Conservation (phyloP, 2,329 filamentous ascomycete species). For the Arthrobotrys sphaeroides region DNA sequence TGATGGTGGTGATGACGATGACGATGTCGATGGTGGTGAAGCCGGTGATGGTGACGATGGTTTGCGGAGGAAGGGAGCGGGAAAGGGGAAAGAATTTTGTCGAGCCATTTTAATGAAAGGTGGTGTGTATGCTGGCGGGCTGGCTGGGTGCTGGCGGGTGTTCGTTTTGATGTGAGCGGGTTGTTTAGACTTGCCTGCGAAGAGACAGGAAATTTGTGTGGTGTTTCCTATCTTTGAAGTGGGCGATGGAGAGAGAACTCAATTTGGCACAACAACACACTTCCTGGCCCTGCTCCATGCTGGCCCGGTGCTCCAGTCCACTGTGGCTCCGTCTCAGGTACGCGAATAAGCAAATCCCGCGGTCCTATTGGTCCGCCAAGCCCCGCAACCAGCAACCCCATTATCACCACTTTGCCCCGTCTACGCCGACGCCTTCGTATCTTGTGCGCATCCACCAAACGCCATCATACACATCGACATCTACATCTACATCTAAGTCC, state of each 20-base stretch:
- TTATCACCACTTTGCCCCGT: not conserved
- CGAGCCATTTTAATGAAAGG: constrained; percentile 44
- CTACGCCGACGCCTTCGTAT: not conserved
- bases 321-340: not conserved
- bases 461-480: not conserved
- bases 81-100: constrained; percentile 34
- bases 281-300: not conserved
- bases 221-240: constrained; percentile 44
- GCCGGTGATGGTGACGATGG: constrained; percentile 25
- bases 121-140: constrained; percentile 24
- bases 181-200: constrained; percentile 52
- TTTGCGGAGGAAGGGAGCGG: constrained; percentile 16
- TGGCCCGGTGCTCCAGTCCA: too few species aligned
- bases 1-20: constrained; percentile 19
- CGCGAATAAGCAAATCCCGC: not conserved
- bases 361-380: not conserved
- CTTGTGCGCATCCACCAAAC: too few species aligned
- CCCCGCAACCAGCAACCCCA: not conserved
- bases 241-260: constrained; percentile 36
- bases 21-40: constrained; percentile 31
- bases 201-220: constrained; percentile 46
- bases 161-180: constrained; percentile 42
- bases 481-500: not conserved
- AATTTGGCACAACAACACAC: not conserved
- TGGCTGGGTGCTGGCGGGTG: not conserved